Base-by-base conservation (phyloP, 2,329 filamentous ascomycete species). In the Arthrobotrys pseudoclavata region DNA sequence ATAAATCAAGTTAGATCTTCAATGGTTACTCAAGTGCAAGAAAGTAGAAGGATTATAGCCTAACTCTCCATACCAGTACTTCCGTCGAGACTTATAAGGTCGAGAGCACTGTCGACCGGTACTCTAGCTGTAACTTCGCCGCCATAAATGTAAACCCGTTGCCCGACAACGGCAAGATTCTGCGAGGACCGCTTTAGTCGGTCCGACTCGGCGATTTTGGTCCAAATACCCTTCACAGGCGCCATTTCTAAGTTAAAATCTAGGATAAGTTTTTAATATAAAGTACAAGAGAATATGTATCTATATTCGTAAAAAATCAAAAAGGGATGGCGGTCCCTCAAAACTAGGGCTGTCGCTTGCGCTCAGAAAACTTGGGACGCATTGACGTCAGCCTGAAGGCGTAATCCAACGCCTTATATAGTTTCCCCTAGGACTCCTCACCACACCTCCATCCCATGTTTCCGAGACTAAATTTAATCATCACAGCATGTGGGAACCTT, bases 61-160 rank as follows among this genome's bases (percentile, higher is more conserved):
- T 15, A 15, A 12, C 20, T 20, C 1, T 24, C 26, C 55, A 5
- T 50, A 63, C 60, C 60, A 13, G 22, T 31, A 20, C 7, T 34
- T 31, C 42, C 42, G 13, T 20, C n/a, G 26, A 63, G 15, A 15
- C 15, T 48, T 48, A 63, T 48, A 15, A 63, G 22, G 2, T 63
- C 60, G 9, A 63, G 40, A 18, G 60, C 40, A 15, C 40, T 48
- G 29, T 63, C 60, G 29, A 66, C 26, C 4, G 74, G 74, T 7
- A 69, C 50, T 6, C 62, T 45, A 12, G 68, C 48, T 3, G 34
- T 47, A 9, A 45, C 40, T 50, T 74, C 57, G 18, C 78, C 78
- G 26, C 72, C 76, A 48, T 78, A 79, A 13, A 78, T 57, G 50
- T 79, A 75, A 3, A 78, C 42, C 4, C 69, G 68, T 1, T 69